phyloP scores from a whole-genome alignment of 2,329 filamentous ascomycete species.

The Colletotrichum cordylinicola region DNA sequence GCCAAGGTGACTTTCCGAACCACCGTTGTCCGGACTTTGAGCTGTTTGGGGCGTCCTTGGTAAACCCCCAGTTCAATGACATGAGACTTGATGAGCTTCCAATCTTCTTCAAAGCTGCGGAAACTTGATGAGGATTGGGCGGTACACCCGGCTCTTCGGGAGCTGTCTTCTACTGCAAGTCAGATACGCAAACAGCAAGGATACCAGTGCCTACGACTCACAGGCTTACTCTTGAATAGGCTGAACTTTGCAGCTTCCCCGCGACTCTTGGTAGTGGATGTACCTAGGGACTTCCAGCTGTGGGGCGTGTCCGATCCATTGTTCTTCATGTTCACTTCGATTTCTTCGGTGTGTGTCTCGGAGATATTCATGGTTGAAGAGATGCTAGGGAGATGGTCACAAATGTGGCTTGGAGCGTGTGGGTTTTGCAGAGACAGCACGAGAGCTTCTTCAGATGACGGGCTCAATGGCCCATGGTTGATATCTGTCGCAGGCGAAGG shows the following conservation, averaged over 20 bases:
- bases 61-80: not conserved
- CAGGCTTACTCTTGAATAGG: not conserved
- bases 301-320: not conserved
- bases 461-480: conserved; percentile 36
- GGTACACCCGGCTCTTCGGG: no score
- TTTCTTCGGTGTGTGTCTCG: not conserved
- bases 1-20: conserved; percentile 40
- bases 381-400: conserved; percentile 1
- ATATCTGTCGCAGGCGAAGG: not conserved
- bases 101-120: not conserved
- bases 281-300: not conserved
- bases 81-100: not conserved
- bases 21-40: not conserved
- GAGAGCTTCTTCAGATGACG: conserved; percentile 53
- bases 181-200: not conserved
- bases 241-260: not conserved
- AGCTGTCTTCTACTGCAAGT: not conserved
- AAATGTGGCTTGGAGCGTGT: not conserved
- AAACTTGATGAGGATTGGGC: not conserved
- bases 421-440: conserved; percentile 51
- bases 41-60: not conserved
- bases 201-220: not conserved
- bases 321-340: not conserved
- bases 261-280: not conserved
- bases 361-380: not conserved